Percentiles rank a stretch among this genome's conserved stretches.
Conservation (phyloP, 768 basidiomycete species). For the Wakefieldia striispora region DNA sequence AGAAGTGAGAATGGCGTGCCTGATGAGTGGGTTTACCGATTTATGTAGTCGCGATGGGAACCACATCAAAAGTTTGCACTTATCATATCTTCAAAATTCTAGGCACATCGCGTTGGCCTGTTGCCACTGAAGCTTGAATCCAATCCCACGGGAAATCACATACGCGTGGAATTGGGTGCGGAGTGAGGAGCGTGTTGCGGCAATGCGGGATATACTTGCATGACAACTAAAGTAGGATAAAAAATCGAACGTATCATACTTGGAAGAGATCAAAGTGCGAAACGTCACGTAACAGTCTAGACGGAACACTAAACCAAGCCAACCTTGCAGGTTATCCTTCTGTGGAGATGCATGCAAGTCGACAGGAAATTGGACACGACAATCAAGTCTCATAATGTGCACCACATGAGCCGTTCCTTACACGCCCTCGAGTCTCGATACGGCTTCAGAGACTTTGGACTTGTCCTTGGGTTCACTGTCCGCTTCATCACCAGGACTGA, state of each 20-base stretch:
- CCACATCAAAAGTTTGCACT: too few species aligned
- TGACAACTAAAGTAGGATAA: neutral
- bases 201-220: neutral
- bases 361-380: too few species aligned
- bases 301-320: too few species aligned
- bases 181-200: conserved; percentile 4
- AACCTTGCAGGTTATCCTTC: too few species aligned
- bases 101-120: too few species aligned
- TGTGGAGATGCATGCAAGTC: neutral
- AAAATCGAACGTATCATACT: neutral
- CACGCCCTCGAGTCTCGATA: conserved; percentile 29
- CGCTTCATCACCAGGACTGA: conserved; percentile 24
- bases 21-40: too few species aligned
- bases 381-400: too few species aligned
- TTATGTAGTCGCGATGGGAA: conserved; percentile 19
- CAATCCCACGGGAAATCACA: too few species aligned
- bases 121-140: too few species aligned
- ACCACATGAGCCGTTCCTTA: conserved; percentile 3
- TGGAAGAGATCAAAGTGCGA: neutral
- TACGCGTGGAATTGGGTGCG: neutral
- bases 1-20: too few species aligned
- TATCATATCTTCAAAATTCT: too few species aligned
- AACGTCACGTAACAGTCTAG: neutral
- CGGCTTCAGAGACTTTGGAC: conserved; percentile 44
- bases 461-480: conserved; percentile 47